Base-by-base conservation (phyloP, 129 eudicot species). In the Dittrichia graveolens region DNA sequence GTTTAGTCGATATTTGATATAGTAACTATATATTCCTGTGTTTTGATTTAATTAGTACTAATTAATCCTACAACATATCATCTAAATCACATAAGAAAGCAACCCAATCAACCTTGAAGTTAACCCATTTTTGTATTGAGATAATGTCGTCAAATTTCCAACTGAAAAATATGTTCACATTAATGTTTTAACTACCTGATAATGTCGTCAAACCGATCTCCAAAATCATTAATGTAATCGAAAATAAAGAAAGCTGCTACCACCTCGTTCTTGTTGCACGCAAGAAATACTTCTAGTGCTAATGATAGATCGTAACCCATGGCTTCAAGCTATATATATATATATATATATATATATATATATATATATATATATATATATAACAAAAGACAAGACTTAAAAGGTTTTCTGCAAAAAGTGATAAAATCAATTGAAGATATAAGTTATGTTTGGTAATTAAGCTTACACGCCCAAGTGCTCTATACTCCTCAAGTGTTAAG, bases 401-500 rank as follows among this genome's bases (percentile, higher is more conserved):
- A 4, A 41, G 4, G 7, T 2, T 42, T 2, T 42, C 8, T 5
- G 6, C 7, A 50, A 15, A 15, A 61, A 61, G 24, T 12, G 6
- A 35, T 39, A 50, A 1, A 37, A 67, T 18, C 42, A 49, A 68
- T 31, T 7, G 16, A 11, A 7, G 14, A 40, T 15, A 65, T 40
- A 43, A 24, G 1, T 24, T 24, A 24, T 24, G 31, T 24, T 24
- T 6, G n/a, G 42, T 5, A 8, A 8, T 18, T 7, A 24, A 24
- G 54, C 96, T 77, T 89, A 85, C 95, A 13, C 88, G 88, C 67
- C 82, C 88, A 59, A 89, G 84, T 50, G 96, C 92, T 52, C 84
- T 90, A n/a, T 81, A 85, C 77, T 89, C 96, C 69, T 89, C 96
- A 46, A 89, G 96, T 74, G 96, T 89, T 34, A 84, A 89, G 7